phyloP scores from a whole-genome alignment of 164 flowering plant species.

The grape (Vitis vinifera) region DNA sequence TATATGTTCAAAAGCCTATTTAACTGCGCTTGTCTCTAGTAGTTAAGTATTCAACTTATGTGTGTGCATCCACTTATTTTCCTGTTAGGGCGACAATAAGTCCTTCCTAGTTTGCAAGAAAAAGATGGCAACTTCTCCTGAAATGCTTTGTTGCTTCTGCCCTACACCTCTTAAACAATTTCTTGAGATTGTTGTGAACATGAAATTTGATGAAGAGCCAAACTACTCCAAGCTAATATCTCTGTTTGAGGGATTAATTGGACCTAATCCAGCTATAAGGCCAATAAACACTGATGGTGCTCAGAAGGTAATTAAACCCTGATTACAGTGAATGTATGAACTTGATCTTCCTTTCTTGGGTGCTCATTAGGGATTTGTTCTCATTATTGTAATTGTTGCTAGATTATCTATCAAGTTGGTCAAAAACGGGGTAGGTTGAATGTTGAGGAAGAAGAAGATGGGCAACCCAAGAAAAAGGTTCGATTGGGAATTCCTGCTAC shows the following conservation, averaged over 20 bases:
- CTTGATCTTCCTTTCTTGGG: neutral
- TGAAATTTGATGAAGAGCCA: conserved; percentile 96
- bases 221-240: conserved; percentile 77
- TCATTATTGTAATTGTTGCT: conserved; percentile 4
- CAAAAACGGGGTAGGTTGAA: conserved; percentile 81
- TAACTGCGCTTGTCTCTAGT: neutral
- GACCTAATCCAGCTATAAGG: conserved; percentile 76
- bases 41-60: neutral
- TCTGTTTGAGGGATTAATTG: conserved; percentile 68
- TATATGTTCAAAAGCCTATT: conserved; percentile 5
- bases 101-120: conserved; percentile 89
- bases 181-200: conserved; percentile 78
- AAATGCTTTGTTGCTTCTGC: conserved; percentile 76
- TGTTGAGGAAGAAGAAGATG: conserved; percentile 74
- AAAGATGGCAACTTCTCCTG: conserved; percentile 89
- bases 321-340: neutral
- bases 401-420: conserved; percentile 79
- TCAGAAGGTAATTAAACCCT: conserved; percentile 51
- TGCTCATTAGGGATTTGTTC: neutral
- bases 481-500: conserved; percentile 91
- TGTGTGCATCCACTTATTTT: neutral
- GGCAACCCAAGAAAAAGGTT: conserved; percentile 74
- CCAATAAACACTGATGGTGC: conserved; percentile 93
- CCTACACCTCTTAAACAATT: conserved; percentile 79
- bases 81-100: conserved; percentile 79